Conservation (phyloP, 257 asterid species). For the Lycium ferocissimum region DNA sequence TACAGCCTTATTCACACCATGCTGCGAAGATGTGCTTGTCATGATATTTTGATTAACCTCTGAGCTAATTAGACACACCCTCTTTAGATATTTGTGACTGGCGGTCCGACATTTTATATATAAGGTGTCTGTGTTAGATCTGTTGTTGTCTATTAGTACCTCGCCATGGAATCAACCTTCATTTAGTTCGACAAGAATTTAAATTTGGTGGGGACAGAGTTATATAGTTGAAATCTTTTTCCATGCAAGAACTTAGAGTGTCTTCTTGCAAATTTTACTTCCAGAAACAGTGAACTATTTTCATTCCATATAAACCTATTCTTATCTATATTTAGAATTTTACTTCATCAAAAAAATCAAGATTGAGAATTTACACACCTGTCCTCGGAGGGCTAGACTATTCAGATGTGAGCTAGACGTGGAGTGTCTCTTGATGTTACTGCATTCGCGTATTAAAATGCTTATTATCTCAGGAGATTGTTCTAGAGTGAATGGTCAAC, state of each 20-base stretch:
- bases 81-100: conserved; percentile 8
- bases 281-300: background rate
- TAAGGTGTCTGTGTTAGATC: background rate
- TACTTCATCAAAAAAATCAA: too few species aligned
- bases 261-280: conserved; percentile 1
- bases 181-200: background rate
- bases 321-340: background rate
- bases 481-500: conserved; percentile 82
- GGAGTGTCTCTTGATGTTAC: background rate
- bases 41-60: background rate
- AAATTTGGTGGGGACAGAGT: background rate
- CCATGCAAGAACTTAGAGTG: conserved; percentile 5
- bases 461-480: conserved; percentile 69
- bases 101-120: background rate
- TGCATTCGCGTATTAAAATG: conserved; percentile 4
- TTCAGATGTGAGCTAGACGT: background rate
- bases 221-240: background rate
- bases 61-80: background rate
- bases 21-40: conserved; percentile 20
- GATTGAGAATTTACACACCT: background rate
- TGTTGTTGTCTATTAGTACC: conserved; percentile 4
- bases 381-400: background rate
- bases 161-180: conserved; percentile 10
- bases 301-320: background rate
- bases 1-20: conserved; percentile 1